Base-by-base conservation (phyloP, 352 stramenopile genomes). In the Globisporangium emineosum region DNA sequence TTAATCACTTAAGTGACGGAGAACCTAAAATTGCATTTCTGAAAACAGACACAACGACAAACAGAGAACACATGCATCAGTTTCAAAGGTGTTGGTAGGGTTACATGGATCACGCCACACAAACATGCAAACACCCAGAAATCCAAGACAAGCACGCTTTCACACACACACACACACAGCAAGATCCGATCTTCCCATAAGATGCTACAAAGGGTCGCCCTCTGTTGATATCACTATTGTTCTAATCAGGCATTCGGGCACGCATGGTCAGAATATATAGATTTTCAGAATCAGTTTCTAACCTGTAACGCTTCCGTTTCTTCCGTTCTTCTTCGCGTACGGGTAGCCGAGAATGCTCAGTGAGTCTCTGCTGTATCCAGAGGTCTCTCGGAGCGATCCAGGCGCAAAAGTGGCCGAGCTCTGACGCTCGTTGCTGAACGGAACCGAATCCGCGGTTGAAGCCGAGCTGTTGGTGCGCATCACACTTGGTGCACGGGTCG, bases 261-360 rank as follows among this genome's bases (percentile, higher is more conserved):
- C 30, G 30, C 25, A 40, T 23, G 42, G 2, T 6, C n/a, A 53
- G 9, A 50, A 60, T 19, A 68, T 49, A 57, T 62, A 62, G 62
- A 17, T 55, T 33, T 67, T 60, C 40, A 68, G 25, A 25, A 21
- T 2, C 17, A 21, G 27, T 52, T 45, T 57, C 72, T 56, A 66
- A 79, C 72, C 72, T 61, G 72, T 79, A 21, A 75, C 66, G 78
- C 81, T 86, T 75, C 70, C 69, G 69, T 83, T 74, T 63, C 83
- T 78, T 65, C 66, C 68, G 69, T 76, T 90, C 65, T 90, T 89
- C 75, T 89, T 90, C 45, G 81, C 81, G 68, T 91, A 89, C 53
- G 84, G 84, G 69, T 94, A 94, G 63, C 79, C 83, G 63, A 94
- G 79, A 69, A 94, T 83, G 71, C 73, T 91, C 62, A 91, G 69